Conservation (phyloP, 306 rosid species). For the Trichosanthes truncata region DNA sequence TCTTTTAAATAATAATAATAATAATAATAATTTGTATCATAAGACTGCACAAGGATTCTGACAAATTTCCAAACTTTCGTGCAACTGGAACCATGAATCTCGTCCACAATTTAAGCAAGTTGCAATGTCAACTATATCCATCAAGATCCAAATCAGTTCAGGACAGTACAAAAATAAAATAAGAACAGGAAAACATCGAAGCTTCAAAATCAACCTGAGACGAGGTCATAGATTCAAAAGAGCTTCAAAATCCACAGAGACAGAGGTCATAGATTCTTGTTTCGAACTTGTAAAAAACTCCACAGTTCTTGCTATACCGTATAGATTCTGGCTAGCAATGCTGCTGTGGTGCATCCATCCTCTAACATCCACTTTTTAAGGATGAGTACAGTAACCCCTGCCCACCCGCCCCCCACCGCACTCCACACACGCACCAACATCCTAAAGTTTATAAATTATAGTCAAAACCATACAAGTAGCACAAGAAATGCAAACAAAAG, state of each 20-base stretch:
- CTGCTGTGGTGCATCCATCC: neutral
- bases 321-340: neutral
- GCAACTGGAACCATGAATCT: neutral
- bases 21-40: neutral
- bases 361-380: neutral
- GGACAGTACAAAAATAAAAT: neutral
- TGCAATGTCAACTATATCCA: neutral
- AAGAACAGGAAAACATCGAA: neutral
- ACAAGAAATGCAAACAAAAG: neutral
- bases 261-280: neutral
- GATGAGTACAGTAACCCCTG: neutral
- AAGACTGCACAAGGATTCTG: neutral
- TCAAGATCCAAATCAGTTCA: neutral
- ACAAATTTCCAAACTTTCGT: neutral
- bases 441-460: neutral
- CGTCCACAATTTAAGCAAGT: neutral
- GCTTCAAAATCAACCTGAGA: neutral
- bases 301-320: neutral
- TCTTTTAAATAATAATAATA: no score
- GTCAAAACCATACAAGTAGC: neutral
- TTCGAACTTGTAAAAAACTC: neutral
- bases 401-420: neutral
- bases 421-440: neutral
- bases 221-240: neutral
- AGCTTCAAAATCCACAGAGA: neutral